These are phyloP conservation scores for Ustilago vetiveriae DNA, from an alignment of 1,284 basidiomycete species.

Conservation along the genomic window DNA sequence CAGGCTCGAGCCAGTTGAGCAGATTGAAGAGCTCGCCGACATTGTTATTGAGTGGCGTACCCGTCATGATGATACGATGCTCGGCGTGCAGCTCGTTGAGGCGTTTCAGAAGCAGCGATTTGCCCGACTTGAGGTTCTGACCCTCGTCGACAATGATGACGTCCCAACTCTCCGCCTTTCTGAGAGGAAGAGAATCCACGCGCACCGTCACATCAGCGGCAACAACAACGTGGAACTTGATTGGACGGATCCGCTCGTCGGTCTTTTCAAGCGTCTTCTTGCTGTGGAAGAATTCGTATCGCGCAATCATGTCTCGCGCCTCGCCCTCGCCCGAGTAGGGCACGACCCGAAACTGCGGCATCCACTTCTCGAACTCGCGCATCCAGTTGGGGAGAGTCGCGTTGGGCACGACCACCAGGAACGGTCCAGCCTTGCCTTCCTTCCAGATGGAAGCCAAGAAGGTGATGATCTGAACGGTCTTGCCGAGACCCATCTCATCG, in stretches of 20 bases:
- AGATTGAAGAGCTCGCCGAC: constrained; percentile 75
- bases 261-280: constrained; percentile 41
- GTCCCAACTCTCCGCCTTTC: constrained; percentile 86
- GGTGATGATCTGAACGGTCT: constrained; percentile 90
- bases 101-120: constrained; percentile 81
- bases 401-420: constrained; percentile 91
- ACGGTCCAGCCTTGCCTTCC: constrained; percentile 74
- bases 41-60: constrained; percentile 97
- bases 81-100: constrained; percentile 80
- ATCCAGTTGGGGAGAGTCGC: constrained; percentile 86
- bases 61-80: constrained; percentile 88
- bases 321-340: constrained; percentile 76
- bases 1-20: constrained; percentile 51
- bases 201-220: constrained; percentile 44
- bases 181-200: constrained; percentile 69
- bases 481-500: constrained; percentile 92
- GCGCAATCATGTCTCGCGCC: constrained; percentile 80
- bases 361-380: constrained; percentile 90
- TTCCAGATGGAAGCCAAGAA: constrained; percentile 79
- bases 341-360: constrained; percentile 76
- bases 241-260: constrained; percentile 54
- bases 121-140: constrained; percentile 74
- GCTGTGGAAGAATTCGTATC: constrained; percentile 81
- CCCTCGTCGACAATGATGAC: constrained; percentile 91
- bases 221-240: constrained; percentile 56